Percentiles rank a stretch among this genome's conserved stretches.
These are phyloP conservation scores for Metschnikowia similis DNA, from an alignment of 805 yeast genomes.

Conservation along the genomic window DNA sequence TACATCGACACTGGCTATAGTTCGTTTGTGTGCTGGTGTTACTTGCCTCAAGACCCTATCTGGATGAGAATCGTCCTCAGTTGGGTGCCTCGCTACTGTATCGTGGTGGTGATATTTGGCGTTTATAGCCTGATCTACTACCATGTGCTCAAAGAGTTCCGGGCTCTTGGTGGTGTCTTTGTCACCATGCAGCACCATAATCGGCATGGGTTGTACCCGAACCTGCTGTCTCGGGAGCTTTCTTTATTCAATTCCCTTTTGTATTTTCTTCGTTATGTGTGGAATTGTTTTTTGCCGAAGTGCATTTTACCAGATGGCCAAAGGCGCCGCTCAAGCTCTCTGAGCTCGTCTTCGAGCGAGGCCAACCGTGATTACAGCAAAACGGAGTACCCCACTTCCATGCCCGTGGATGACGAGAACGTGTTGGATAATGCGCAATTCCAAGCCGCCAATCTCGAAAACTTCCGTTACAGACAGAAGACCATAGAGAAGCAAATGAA, in stretches of 20 bases:
- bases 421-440: slow-evolving; percentile 34
- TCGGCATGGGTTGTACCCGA: slow-evolving; percentile 9
- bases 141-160: slow-evolving; percentile 64
- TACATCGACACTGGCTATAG: slow-evolving; percentile 58
- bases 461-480: slow-evolving; percentile 58
- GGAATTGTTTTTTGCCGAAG: slow-evolving; percentile 24
- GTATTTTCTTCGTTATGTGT: slow-evolving; percentile 24
- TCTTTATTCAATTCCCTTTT: slow-evolving; percentile 31
- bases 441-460: slow-evolving; percentile 57
- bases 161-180: slow-evolving; percentile 47
- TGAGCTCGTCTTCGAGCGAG: slow-evolving; percentile 4
- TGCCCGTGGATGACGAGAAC: slow-evolving; percentile 17
- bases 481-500: slow-evolving; percentile 74
- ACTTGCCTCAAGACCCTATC: slow-evolving; percentile 63
- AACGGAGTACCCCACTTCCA: slow-evolving; percentile 3
- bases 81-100: slow-evolving; percentile 77
- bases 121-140: slow-evolving; percentile 69
- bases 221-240: slow-evolving; percentile 20
- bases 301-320: slow-evolving; percentile 26
- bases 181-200: slow-evolving; percentile 25
- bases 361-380: slow-evolving; percentile 1
- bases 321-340: background rate
- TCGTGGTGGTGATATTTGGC: slow-evolving; percentile 56
- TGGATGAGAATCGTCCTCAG: slow-evolving; percentile 73
- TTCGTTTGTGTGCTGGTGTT: slow-evolving; percentile 72